phyloP scores from a whole-genome alignment of 768 basidiomycete species.

The Infundibulicybe gibba region DNA sequence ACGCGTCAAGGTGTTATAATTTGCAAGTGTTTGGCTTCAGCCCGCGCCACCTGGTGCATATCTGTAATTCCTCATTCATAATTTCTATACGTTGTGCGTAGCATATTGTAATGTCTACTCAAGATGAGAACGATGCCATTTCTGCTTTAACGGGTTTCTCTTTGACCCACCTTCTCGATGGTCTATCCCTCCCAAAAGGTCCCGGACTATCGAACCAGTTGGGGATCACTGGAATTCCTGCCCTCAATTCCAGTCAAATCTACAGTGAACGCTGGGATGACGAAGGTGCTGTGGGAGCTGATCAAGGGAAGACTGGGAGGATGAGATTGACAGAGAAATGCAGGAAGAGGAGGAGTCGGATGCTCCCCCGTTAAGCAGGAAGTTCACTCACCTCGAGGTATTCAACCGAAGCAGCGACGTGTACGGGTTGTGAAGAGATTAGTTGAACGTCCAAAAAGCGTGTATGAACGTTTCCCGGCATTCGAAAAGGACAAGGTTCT shows the following conservation, averaged over 20 bases:
- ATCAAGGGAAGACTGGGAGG: conserved; percentile 88
- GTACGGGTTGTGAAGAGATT: conserved; percentile 61
- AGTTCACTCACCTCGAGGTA: conserved; percentile 47
- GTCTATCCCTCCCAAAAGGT: conserved; percentile 61
- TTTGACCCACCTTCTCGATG: conserved; percentile 66
- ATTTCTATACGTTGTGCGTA: background rate
- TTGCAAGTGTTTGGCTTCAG: conserved; percentile 9
- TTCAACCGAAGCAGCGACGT: conserved; percentile 50
- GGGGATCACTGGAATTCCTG: conserved; percentile 66
- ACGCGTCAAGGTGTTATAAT: conserved; percentile 12
- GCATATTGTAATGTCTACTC: conserved; percentile 21
- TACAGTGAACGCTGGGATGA: conserved; percentile 77
- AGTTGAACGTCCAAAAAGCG: conserved; percentile 78
- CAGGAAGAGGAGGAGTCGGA: conserved; percentile 58
- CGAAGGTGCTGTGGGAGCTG: conserved; percentile 66
- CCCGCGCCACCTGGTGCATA: background rate
- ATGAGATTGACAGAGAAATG: conserved; percentile 79
- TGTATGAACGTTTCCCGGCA: conserved; percentile 83
- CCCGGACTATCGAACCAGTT: conserved; percentile 66
- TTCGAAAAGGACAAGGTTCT: conserved; percentile 73
- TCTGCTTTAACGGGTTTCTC: conserved; percentile 79
- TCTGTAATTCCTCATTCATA: background rate
- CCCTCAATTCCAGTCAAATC: conserved; percentile 64
- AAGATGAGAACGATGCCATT: conserved; percentile 74
- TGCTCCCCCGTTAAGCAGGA: conserved; percentile 55